phyloP scores from a whole-genome alignment of 176 grass and related monocot species.

The Areca catechu region DNA sequence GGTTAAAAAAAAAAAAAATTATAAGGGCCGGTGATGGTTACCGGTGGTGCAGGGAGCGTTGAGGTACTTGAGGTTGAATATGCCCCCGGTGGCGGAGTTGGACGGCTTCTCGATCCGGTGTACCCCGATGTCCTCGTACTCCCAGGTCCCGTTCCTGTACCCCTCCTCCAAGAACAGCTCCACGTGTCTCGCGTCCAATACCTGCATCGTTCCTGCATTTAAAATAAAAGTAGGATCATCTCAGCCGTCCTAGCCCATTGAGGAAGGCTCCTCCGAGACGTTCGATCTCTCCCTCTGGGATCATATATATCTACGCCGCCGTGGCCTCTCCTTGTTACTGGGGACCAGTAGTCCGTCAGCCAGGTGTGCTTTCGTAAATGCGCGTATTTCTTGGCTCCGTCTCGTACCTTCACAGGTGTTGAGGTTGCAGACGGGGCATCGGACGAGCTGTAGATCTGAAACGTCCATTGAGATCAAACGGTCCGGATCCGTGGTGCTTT shows the following conservation, averaged over 20 bases:
- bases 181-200: slow-evolving; percentile 64
- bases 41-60: slow-evolving; percentile 17
- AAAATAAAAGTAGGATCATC: no score
- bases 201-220: slow-evolving; percentile 66
- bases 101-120: slow-evolving; percentile 32
- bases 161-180: slow-evolving; percentile 71
- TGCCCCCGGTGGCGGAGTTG: slow-evolving; percentile 33
- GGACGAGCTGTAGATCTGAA: slow-evolving; percentile 75
- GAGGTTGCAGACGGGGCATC: slow-evolving; percentile 63
- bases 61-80: slow-evolving; percentile 44
- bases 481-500: background rate
- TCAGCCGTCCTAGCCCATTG: no score
- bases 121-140: slow-evolving; percentile 59
- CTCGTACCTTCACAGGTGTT: slow-evolving; percentile 51
- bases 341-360: no score
- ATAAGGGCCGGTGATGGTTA: slow-evolving; percentile 1
- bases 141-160: slow-evolving; percentile 50
- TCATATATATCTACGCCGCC: no score
- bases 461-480: background rate
- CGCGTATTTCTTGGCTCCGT: no score
- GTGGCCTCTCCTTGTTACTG: no score
- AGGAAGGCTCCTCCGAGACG: no score
- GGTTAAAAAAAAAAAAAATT: no score
- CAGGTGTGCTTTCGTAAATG: no score
- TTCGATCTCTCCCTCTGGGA: no score